Evolutionary conservation across 169 alveolate species (phyloP), one percentile per base, ranked within the genome.

Genomic region (Nephromyces sp.): DNA sequence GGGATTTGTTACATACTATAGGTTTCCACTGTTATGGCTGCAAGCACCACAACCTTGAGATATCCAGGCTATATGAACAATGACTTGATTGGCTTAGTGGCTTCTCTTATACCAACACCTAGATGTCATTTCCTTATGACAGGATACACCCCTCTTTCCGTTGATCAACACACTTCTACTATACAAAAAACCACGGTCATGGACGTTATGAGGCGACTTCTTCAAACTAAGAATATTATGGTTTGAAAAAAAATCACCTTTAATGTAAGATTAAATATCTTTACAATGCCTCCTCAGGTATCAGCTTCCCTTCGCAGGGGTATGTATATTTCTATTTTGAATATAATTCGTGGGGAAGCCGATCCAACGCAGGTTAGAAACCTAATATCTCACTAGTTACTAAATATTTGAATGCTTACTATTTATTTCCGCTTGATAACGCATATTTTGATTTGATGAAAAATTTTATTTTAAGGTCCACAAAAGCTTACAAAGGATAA

Each of bases 61-160:
- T 85, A 74, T 32, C 99, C 99, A 22, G 98, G 99, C 0, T 95
- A 95, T 72, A 92, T 97, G 97, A 95, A 96, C 79, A 95, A 96
- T 71, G 98, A 96, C 80, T 79, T 97, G 85, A 87, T 97, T 33
- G 95, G 98, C 33, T 76, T 97, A 51, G 86, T 97, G 27, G 97
- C 99, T 1, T 92, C 98, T n/a, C 88, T 97, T 32, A 94, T 97
- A 32, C 98, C 98, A 3, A 96, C 98, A 6, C 99, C 99, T 4
- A 87, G 92, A 80, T 97, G 99, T 79, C 99, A 97, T 80, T 97
- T 95, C 85, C 87, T 97, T 61, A 95, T 96, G 93, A 95, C 99
- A 32, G 98, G 99, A 21, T 97, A 95, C 77, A 95, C 98, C 33
- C 99, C 99, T 6, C 82, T 95, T 35, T 69, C 81, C 65, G 82